These are phyloP conservation scores for Fusarium sp. DNA, from an alignment of 2,329 filamentous ascomycete genomes.

Conservation along the genomic window DNA sequence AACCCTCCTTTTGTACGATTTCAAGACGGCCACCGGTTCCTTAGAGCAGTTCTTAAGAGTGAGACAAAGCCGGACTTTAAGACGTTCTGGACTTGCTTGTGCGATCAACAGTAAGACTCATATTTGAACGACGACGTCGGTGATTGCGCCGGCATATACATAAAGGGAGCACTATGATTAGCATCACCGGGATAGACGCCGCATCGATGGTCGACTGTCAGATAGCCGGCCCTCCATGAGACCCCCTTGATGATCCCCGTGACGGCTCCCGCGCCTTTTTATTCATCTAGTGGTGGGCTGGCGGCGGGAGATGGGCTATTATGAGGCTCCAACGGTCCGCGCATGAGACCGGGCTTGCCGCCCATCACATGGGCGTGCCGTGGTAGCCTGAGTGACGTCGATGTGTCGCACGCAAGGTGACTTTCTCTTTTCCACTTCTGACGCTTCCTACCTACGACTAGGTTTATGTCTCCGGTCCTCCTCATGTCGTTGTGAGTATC, in stretches of 20 bases:
- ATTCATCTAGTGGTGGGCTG: neutral
- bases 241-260: neutral
- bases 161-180: neutral
- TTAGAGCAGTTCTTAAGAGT: slow-evolving; percentile 9
- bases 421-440: too few species aligned
- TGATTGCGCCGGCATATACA: neutral
- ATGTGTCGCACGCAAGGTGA: slow-evolving; percentile 26
- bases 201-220: neutral
- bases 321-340: slow-evolving; percentile 20
- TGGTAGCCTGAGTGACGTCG: slow-evolving; percentile 34
- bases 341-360: slow-evolving; percentile 35
- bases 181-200: neutral
- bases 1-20: slow-evolving; percentile 10
- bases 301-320: neutral
- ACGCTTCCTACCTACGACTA: too few species aligned
- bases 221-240: neutral
- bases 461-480: too few species aligned
- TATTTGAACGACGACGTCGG: neutral
- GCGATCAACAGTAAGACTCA: slow-evolving; percentile 2
- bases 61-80: slow-evolving; percentile 27
- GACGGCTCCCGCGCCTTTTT: neutral
- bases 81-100: slow-evolving; percentile 12
- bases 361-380: slow-evolving; percentile 34
- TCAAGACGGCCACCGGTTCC: neutral
- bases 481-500: too few species aligned